Conservation (phyloP, 1,139 yeast genomes). For the Pichia sp. region DNA sequence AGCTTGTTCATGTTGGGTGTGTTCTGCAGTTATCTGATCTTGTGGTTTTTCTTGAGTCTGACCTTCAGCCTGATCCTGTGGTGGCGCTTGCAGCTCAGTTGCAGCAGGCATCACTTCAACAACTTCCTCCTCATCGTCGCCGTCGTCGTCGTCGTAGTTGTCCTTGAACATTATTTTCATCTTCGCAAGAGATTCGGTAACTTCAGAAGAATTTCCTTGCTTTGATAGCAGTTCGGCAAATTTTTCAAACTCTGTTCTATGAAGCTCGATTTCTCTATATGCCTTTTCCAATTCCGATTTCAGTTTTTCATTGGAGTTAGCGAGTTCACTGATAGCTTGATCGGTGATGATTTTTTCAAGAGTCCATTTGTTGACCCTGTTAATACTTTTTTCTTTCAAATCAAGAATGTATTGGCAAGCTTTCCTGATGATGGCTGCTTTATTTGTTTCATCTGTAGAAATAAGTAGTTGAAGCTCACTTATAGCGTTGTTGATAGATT, state of each 20-base stretch:
- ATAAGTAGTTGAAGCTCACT: slow-evolving; percentile 73
- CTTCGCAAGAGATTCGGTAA: background rate
- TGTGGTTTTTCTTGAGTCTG: background rate
- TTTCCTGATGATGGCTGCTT: slow-evolving; percentile 79
- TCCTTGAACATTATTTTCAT: background rate
- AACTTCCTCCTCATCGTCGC: slow-evolving; percentile 16
- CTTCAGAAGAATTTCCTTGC: slow-evolving; percentile 6
- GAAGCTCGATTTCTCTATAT: slow-evolving; percentile 84
- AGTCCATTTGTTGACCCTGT: slow-evolving; percentile 89
- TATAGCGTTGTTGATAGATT: slow-evolving; percentile 84
- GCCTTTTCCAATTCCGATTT: slow-evolving; percentile 80
- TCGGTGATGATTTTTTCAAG: slow-evolving; percentile 86
- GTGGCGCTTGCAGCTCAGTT: background rate
- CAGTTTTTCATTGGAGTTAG: slow-evolving; percentile 70
- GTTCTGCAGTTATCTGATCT: too few relatives aligned
- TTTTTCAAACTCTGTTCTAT: slow-evolving; percentile 44
- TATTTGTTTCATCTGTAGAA: slow-evolving; percentile 86
- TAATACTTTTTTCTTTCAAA: slow-evolving; percentile 80
- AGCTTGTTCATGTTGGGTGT: too few relatives aligned
- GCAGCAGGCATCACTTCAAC: too few relatives aligned
- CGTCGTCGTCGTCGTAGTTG: slow-evolving; percentile 12
- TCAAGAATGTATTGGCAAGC: slow-evolving; percentile 88
- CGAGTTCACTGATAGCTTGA: slow-evolving; percentile 78
- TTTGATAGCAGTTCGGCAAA: slow-evolving; percentile 6
- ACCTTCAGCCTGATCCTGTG: background rate